These are phyloP conservation scores for Dipteronia sinensis DNA, from an alignment of 345 rosid genomes.

Conservation along the genomic window DNA sequence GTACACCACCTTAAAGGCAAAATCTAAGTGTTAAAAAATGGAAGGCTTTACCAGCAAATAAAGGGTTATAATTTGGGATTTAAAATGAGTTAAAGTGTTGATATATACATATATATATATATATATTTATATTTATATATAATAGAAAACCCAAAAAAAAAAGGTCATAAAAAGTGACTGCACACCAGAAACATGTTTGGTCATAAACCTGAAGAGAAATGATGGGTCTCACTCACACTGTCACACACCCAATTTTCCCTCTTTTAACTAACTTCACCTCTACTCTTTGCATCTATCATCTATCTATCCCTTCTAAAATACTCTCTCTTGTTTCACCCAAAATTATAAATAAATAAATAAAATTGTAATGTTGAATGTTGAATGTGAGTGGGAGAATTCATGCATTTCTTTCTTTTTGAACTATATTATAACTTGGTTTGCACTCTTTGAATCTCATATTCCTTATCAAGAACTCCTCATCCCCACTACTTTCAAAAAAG, in stretches of 20 bases:
- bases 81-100: neutral
- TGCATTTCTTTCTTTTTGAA: neutral
- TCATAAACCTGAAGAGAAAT: constrained; percentile 21
- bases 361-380: too few species aligned
- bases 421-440: constrained; percentile 37
- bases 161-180: constrained; percentile 21
- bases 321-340: neutral
- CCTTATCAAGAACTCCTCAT: constrained; percentile 34
- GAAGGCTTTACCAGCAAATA: neutral
- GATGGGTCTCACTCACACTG: constrained; percentile 28
- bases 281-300: constrained; percentile 40
- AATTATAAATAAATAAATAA: neutral
- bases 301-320: constrained; percentile 31
- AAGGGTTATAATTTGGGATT: neutral
- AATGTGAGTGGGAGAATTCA: constrained; percentile 8
- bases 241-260: neutral
- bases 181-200: constrained; percentile 15
- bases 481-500: constrained; percentile 15
- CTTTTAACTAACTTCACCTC: constrained; percentile 37
- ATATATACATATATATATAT: neutral
- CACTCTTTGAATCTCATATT: constrained; percentile 52
- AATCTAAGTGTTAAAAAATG: constrained; percentile 1
- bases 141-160: neutral
- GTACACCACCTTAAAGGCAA: neutral
- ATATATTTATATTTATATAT: neutral